phyloP scores from a whole-genome alignment of 257 asterid species.

The Handroanthus guayacan region DNA sequence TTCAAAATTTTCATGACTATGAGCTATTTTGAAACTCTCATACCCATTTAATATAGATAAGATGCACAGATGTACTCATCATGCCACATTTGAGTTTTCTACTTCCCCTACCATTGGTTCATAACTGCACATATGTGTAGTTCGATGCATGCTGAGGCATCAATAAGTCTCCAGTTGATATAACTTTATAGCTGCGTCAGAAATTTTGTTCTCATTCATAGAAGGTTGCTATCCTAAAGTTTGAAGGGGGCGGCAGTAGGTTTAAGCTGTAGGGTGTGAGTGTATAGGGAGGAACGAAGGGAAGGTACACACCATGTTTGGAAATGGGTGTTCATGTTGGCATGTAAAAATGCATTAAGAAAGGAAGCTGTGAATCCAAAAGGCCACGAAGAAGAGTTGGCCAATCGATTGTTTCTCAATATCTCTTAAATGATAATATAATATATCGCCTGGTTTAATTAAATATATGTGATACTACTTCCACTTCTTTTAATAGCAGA shows the following conservation, averaged over 20 bases:
- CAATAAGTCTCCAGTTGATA: not conserved
- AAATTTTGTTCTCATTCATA: no score
- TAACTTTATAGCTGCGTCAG: not conserved
- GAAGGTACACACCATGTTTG: not conserved
- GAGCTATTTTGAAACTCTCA: not conserved
- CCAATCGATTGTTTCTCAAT: not conserved
- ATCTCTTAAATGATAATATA: no score
- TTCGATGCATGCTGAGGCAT: not conserved
- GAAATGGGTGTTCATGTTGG: not conserved
- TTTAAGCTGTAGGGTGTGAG: not conserved
- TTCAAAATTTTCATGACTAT: not conserved
- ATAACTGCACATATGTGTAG: not conserved
- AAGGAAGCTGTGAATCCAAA: not conserved
- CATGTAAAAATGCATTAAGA: not conserved
- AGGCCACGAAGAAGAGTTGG: not conserved
- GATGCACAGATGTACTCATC: not conserved
- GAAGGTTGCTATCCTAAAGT: not conserved
- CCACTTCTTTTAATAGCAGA: no score
- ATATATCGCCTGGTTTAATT: not conserved
- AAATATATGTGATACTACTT: no score
- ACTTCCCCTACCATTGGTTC: not conserved
- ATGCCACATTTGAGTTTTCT: not conserved
- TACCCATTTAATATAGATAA: not conserved
- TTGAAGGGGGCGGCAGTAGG: not conserved
- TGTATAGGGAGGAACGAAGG: no score